phyloP scores from a whole-genome alignment of 2,329 filamentous ascomycete species.

The Aspergillus eucalypticola region DNA sequence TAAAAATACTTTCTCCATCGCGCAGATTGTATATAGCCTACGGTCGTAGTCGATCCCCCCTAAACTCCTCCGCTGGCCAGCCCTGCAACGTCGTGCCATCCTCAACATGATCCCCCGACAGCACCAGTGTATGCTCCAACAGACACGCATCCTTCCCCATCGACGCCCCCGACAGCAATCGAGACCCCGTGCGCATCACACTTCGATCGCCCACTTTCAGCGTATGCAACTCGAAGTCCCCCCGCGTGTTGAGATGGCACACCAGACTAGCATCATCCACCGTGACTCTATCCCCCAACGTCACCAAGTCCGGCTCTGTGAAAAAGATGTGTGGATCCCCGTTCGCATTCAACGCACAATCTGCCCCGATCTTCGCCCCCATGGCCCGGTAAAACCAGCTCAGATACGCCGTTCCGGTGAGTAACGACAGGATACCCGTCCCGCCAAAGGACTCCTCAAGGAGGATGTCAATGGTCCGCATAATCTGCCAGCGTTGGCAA shows the following conservation, averaged over 20 bases:
- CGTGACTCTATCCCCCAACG: slow-evolving; percentile 45
- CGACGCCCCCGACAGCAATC: slow-evolving; percentile 54
- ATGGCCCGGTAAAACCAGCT: slow-evolving; percentile 56
- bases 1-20: too few relatives aligned
- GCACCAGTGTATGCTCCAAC: slow-evolving; percentile 59
- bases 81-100: slow-evolving; percentile 55
- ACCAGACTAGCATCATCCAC: slow-evolving; percentile 60
- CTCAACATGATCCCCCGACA: slow-evolving; percentile 59
- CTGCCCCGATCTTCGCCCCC: slow-evolving; percentile 55
- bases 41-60: not conserved
- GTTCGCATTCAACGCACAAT: slow-evolving; percentile 58
- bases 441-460: slow-evolving; percentile 54
- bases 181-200: slow-evolving; percentile 54
- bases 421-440: slow-evolving; percentile 53
- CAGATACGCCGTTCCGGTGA: slow-evolving; percentile 57
- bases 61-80: slow-evolving; percentile 50
- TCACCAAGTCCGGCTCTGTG: slow-evolving; percentile 60
- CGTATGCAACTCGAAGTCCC: slow-evolving; percentile 58
- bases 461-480: slow-evolving; percentile 54
- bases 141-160: slow-evolving; percentile 57
- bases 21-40: not conserved
- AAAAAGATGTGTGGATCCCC: slow-evolving; percentile 56
- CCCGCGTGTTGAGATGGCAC: slow-evolving; percentile 58
- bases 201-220: slow-evolving; percentile 54
- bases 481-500: slow-evolving; percentile 61